phyloP scores from a whole-genome alignment of 129 eudicot species.

The Heracleum sosnowskyi region DNA sequence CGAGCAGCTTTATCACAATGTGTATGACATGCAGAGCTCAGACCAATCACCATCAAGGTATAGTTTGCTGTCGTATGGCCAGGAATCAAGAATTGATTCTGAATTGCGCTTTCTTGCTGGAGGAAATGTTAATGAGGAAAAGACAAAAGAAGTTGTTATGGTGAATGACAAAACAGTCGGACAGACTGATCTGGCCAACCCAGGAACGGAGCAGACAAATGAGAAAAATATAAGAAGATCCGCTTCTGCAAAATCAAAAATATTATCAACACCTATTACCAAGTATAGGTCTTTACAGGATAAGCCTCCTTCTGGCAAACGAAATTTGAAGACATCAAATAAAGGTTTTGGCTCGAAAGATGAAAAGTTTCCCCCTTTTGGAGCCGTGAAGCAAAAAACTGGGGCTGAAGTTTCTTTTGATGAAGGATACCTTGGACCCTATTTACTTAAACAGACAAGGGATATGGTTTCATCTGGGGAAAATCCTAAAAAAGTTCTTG shows the following conservation, averaged over 20 bases:
- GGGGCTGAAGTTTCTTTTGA: constrained; percentile 22
- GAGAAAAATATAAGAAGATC: neutral
- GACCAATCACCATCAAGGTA: constrained; percentile 66
- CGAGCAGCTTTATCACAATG: constrained; percentile 54
- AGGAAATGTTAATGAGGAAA: constrained; percentile 31
- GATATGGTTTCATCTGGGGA: constrained; percentile 57
- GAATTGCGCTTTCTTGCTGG: constrained; percentile 52
- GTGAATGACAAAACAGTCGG: constrained; percentile 18
- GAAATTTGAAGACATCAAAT: constrained; percentile 17
- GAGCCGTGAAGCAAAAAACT: constrained; percentile 5
- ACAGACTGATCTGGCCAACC: neutral
- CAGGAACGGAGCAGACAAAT: neutral
- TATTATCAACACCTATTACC: neutral
- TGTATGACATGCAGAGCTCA: constrained; percentile 58
- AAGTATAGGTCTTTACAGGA: constrained; percentile 25
- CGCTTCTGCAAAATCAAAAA: neutral
- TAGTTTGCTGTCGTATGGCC: constrained; percentile 69
- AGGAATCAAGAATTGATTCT: constrained; percentile 65
- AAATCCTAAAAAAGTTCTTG: constrained; percentile 50
- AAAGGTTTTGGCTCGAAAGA: constrained; percentile 19
- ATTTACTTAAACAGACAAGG: constrained; percentile 72
- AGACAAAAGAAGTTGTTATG: constrained; percentile 14
- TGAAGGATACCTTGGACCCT: constrained; percentile 50
- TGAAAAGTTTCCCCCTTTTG: constrained; percentile 27
- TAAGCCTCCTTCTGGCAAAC: constrained; percentile 47